Conservation (phyloP, 2,329 filamentous ascomycete species). For the Penicillium sp. region DNA sequence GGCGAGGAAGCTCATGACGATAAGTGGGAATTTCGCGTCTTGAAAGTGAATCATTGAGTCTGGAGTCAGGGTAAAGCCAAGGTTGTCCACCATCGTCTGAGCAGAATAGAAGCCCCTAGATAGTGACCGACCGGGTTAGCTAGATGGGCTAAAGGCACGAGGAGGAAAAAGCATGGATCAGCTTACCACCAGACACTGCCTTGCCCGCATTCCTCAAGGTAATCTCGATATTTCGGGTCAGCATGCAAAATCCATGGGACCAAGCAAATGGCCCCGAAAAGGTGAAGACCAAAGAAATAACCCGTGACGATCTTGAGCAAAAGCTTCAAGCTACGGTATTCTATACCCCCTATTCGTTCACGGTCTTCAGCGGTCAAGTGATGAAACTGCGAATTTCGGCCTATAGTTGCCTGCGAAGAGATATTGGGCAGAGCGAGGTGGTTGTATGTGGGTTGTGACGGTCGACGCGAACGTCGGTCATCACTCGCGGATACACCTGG, state of each 20-base stretch:
- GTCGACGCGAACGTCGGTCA: too few relatives aligned
- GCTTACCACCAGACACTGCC: slow-evolving; percentile 54
- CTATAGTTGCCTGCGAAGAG: slow-evolving; percentile 48
- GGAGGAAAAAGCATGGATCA: too few relatives aligned
- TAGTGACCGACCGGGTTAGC: too few relatives aligned
- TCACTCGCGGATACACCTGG: too few relatives aligned
- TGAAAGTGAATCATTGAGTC: slow-evolving; percentile 56
- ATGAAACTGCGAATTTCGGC: slow-evolving; percentile 51
- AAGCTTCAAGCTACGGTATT: slow-evolving; percentile 54
- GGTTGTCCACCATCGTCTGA: slow-evolving; percentile 56
- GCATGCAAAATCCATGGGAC: slow-evolving; percentile 52
- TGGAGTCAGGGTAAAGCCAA: slow-evolving; percentile 58
- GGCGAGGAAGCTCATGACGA: slow-evolving; percentile 44
- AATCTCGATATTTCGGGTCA: slow-evolving; percentile 44
- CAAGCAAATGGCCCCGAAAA: slow-evolving; percentile 53
- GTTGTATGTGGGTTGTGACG: too few relatives aligned
- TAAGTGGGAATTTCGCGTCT: slow-evolving; percentile 43
- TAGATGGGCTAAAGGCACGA: too few relatives aligned
- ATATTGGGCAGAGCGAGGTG: slow-evolving; percentile 41
- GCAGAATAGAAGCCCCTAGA: slow-evolving; percentile 53
- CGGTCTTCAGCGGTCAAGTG: slow-evolving; percentile 47
- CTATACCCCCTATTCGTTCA: slow-evolving; percentile 54
- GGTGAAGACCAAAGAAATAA: slow-evolving; percentile 51
- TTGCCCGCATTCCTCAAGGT: slow-evolving; percentile 44
- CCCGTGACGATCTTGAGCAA: slow-evolving; percentile 51